These are phyloP conservation scores for Chlorella vulgaris DNA, from an alignment of 139 green algal genomes.

Conservation along the genomic window DNA sequence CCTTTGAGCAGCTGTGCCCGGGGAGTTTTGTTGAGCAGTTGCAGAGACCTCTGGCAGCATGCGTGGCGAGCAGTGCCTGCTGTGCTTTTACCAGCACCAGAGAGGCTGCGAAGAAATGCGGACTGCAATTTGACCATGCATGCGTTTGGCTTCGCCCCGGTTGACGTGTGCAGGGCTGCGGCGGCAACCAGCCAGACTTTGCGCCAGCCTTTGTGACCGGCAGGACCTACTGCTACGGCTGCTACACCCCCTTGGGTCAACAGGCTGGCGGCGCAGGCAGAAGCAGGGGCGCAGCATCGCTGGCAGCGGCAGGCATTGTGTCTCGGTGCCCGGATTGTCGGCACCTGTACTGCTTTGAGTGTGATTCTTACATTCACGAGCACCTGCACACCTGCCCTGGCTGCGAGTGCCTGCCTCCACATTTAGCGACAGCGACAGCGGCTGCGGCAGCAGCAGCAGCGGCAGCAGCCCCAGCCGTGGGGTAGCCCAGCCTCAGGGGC, in stretches of 20 bases:
- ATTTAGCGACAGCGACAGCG: background rate
- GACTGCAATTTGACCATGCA: no score
- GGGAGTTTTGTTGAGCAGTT: no score
- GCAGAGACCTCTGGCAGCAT: no score
- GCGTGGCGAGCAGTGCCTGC: no score
- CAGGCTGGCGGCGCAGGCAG: background rate
- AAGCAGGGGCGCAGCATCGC: background rate
- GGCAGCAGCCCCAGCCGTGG: background rate
- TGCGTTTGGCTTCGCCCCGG: no score
- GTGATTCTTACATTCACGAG: conserved; percentile 93
- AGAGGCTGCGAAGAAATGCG: no score
- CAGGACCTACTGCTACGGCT: conserved; percentile 63
- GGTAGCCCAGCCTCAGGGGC: background rate
- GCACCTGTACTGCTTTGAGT: conserved; percentile 92
- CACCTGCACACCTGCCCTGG: conserved; percentile 95
- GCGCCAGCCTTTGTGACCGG: background rate
- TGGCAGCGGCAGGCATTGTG: conserved; percentile 43
- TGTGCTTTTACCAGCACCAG: no score
- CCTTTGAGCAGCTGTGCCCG: no score
- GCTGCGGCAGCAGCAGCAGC: background rate
- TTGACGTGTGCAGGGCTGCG: conserved; percentile 22
- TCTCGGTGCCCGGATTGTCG: conserved; percentile 78
- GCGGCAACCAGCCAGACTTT: background rate
- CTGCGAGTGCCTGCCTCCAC: conserved; percentile 64
- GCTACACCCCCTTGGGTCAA: conserved; percentile 39